Evolutionary conservation across 164 flowering plant species (phyloP).

Genomic region (Chloranthus sessilifolius): DNA sequence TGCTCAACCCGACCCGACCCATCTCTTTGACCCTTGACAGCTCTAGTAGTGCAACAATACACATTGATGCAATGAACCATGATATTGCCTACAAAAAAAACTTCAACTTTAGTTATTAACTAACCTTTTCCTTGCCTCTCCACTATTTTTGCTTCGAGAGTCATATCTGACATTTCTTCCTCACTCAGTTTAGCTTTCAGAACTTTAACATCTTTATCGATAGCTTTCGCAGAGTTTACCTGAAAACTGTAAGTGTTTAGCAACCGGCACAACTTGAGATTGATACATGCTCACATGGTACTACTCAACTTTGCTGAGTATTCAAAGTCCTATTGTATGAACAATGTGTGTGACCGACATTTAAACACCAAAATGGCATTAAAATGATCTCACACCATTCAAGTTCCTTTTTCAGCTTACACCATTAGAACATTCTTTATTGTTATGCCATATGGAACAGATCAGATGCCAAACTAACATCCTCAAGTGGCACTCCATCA

Average conservation of each 20-base stretch:
- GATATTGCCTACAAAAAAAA: too few relatives aligned
- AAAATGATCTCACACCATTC: not conserved
- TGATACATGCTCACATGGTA: too few relatives aligned
- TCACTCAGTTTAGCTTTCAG: constrained; percentile 60
- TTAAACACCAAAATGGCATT: not conserved
- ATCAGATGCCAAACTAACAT: not conserved
- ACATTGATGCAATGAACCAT: too few relatives aligned
- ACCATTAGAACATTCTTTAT: not conserved
- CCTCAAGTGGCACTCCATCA: too few relatives aligned
- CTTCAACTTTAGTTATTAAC: too few relatives aligned
- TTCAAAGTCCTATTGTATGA: not conserved
- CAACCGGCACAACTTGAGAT: not conserved
- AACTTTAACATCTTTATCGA: constrained; percentile 71
- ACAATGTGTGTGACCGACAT: too few relatives aligned
- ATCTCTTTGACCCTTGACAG: too few relatives aligned
- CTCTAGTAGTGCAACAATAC: too few relatives aligned
- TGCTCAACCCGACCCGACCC: too few relatives aligned
- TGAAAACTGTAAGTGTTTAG: constrained; percentile 13
- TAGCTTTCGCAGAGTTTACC: constrained; percentile 62
- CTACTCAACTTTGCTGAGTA: too few relatives aligned
- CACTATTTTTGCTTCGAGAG: constrained; percentile 65
- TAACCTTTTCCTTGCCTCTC: constrained; percentile 75
- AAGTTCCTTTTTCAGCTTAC: not conserved
- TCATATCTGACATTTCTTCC: constrained; percentile 49
- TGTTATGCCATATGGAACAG: too few relatives aligned